A percentile compares a stretch with the other conserved stretches of the same genome.
Conservation (phyloP, 176 grass and related monocot genomes). For the Guadua angustifolia region DNA sequence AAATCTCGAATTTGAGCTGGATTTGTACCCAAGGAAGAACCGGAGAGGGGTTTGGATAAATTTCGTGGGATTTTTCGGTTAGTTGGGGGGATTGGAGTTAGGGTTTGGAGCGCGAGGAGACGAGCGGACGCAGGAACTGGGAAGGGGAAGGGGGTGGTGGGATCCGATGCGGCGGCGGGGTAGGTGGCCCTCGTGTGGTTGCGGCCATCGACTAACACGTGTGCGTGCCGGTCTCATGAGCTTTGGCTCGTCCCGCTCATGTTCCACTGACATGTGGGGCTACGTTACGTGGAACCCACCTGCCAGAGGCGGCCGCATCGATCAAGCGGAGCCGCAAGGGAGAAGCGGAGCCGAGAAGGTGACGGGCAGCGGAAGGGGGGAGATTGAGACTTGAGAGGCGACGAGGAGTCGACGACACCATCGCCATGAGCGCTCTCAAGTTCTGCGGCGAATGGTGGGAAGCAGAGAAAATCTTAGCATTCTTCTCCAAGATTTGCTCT, state of each 20-base stretch:
- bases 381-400: no score
- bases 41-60: conserved; percentile 7
- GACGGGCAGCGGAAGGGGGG: neutral
- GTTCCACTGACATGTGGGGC: neutral
- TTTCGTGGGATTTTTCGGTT: conserved; percentile 10
- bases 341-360: neutral
- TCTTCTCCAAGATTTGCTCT: neutral
- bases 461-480: neutral
- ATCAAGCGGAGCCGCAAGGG: neutral
- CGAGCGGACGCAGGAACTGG: conserved; percentile 14
- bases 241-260: no score
- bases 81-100: conserved; percentile 41
- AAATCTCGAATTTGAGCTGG: conserved; percentile 6
- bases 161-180: conserved; percentile 47
- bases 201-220: neutral
- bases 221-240: neutral
- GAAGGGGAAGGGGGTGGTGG: conserved; percentile 22
- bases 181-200: conserved; percentile 43
- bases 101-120: conserved; percentile 52
- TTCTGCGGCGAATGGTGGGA: conserved; percentile 77
- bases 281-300: rapidly evolving
- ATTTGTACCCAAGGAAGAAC: neutral
- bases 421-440: conserved; percentile 65
- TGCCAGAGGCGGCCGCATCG: neutral
- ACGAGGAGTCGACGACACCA: neutral